phyloP scores from a whole-genome alignment of 2,329 filamentous ascomycete genomes.

The Talaromyces piceae region DNA sequence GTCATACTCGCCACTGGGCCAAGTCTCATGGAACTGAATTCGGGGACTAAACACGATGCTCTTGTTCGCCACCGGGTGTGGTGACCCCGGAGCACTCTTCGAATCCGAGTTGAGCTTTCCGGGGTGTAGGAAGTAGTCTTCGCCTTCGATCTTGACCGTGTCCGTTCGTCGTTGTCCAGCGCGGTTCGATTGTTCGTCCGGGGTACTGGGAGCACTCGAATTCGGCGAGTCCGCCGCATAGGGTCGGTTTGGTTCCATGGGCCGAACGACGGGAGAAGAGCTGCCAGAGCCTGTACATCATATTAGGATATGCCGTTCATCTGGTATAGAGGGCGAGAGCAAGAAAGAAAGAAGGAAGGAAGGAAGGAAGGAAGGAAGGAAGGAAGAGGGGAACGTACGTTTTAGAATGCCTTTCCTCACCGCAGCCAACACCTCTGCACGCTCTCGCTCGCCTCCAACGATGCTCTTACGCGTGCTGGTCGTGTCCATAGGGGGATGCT shows the following conservation, averaged over 20 bases:
- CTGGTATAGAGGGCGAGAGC: too few species aligned
- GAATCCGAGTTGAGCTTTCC: conserved; percentile 63
- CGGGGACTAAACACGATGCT: conserved; percentile 77
- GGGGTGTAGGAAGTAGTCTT: conserved; percentile 83
- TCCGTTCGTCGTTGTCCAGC: conserved; percentile 57
- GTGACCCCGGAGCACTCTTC: conserved; percentile 54
- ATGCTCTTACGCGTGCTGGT: conserved; percentile 65
- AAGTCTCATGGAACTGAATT: conserved; percentile 92
- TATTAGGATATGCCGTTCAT: conserved; percentile 13
- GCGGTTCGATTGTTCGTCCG: conserved; percentile 59
- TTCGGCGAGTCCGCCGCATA: conserved; percentile 68
- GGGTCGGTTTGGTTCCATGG: conserved; percentile 44
- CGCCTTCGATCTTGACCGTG: conserved; percentile 66
- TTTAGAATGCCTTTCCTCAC: conserved; percentile 96
- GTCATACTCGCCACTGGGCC: conserved; percentile 93
- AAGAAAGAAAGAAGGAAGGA: too few species aligned
- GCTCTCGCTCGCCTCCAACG: conserved; percentile 79
- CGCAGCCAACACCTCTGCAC: conserved; percentile 82
- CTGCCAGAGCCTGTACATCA: conserved; percentile 51
- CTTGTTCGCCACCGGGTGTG: conserved; percentile 39
- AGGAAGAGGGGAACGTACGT: conserved; percentile 59
- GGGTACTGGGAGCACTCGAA: conserved; percentile 82
- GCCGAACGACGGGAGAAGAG: conserved; percentile 60
- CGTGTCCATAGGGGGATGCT: conserved; percentile 30
- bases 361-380: too few species aligned